Base-by-base conservation (phyloP, 1,284 basidiomycete species). In the Fomitopsis pinicola region DNA sequence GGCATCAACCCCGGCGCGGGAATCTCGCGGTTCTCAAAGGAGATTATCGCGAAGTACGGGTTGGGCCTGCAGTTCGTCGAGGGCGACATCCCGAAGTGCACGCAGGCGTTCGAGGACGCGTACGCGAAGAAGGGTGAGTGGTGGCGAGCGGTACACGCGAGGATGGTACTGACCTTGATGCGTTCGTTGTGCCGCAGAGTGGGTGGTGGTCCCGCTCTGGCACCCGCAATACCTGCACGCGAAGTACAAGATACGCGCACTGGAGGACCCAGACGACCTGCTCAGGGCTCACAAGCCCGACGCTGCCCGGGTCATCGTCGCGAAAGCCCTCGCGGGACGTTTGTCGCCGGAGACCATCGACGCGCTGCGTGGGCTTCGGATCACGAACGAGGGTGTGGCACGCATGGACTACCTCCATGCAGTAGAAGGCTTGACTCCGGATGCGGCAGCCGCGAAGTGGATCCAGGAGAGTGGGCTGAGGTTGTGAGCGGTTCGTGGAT, bases 21-120 rank as follows among this genome's bases (percentile, higher is more conserved):
- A n/a, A 54, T 54, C 52, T 54, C 52, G 52, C 52, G 52, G 8
- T 54, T 54, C 52, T 54, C 52, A n/a, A 54, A 54, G 52, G 52
- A 54, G 35, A 54, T 54, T n/a, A 54, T 54, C 52, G 14, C 52
- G 2, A 33, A 35, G 9, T 54, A 54, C 35, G 52, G 52, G 3
- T 33, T 54, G 14, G 14, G 8, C 8, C 52, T 54, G 8, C 14
- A 38, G n/a, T 54, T 54, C 19, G 35, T 36, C 52, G 52, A 54
- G n/a, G 52, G 52, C 52, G 52, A 54, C 52, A 54, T 54, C n/a
- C 52, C 52, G 8, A 54, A 36, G 52, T 54, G 52, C 35, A 19
- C 30, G 14, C 33, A 17, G 17, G 35, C 52, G 35, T 54, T 54
- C 52, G 52, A 54, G 52, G 52, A n/a, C 19, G 52, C 52, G 35